phyloP scores from a whole-genome alignment of 768 basidiomycete species.

The Hygrocybe coccinea region DNA sequence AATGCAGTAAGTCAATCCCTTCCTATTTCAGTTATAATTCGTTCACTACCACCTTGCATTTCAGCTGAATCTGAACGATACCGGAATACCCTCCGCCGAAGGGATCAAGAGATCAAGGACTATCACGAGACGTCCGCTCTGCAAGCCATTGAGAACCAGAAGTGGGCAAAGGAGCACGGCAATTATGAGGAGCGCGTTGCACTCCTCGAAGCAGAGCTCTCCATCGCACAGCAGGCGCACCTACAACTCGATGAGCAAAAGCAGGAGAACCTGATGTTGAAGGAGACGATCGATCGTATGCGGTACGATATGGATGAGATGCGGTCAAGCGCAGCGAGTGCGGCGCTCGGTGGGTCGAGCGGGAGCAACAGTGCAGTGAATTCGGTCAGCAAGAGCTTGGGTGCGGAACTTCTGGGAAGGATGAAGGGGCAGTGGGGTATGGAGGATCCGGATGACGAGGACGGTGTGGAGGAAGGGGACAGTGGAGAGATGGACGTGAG shows the following conservation, averaged over 20 bases:
- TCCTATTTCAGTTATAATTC: background rate
- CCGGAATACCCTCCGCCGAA: slow-evolving; percentile 64
- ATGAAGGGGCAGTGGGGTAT: slow-evolving; percentile 45
- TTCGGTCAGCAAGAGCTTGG: slow-evolving; percentile 68
- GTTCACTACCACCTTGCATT: background rate
- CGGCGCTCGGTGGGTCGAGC: slow-evolving; percentile 35
- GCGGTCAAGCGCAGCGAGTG: slow-evolving; percentile 46
- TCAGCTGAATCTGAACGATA: slow-evolving; percentile 75
- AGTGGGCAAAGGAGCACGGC: slow-evolving; percentile 65
- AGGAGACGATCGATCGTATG: slow-evolving; percentile 95
- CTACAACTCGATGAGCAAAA: slow-evolving; percentile 85
- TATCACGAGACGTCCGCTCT: slow-evolving; percentile 55
- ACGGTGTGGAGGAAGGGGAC: slow-evolving; percentile 27
- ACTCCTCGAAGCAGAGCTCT: slow-evolving; percentile 68
- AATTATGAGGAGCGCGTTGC: slow-evolving; percentile 67
- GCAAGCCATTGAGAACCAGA: slow-evolving; percentile 60
- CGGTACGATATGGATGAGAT: slow-evolving; percentile 92
- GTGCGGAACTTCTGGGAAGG: slow-evolving; percentile 65
- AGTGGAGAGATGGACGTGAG: slow-evolving; percentile 30
- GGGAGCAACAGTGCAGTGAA: slow-evolving; percentile 47
- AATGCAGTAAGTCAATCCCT: slow-evolving; percentile 54
- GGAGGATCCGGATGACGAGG: slow-evolving; percentile 35
- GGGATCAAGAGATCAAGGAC: slow-evolving; percentile 68
- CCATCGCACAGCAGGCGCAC: slow-evolving; percentile 64
- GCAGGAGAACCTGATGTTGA: slow-evolving; percentile 86